A percentile compares a stretch with the other conserved stretches of the same genome.
Conservation (phyloP, 257 asterid genomes). For the Catharanthus roseus region DNA sequence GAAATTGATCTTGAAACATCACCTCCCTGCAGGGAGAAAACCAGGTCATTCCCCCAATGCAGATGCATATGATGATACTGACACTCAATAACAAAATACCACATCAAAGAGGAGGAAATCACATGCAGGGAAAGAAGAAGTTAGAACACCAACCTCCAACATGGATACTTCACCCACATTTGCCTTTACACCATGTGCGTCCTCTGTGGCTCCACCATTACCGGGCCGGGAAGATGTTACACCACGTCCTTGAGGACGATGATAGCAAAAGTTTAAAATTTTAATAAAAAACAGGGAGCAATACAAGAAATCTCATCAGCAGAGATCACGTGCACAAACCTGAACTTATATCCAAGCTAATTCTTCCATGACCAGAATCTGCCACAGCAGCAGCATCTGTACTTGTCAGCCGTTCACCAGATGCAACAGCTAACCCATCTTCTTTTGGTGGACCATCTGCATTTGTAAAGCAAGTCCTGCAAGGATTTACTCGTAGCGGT, state of each 20-base stretch:
- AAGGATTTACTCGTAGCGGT: constrained; percentile 34
- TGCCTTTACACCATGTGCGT: constrained; percentile 40
- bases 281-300: not conserved
- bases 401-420: constrained; percentile 43
- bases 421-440: constrained; percentile 33
- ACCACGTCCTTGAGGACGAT: constrained; percentile 40
- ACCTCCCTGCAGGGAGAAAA: constrained; percentile 42
- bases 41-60: not conserved
- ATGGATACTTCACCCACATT: constrained; percentile 37
- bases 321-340: constrained; percentile 17
- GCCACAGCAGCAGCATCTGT: constrained; percentile 33
- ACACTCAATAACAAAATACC: not conserved
- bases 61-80: constrained; percentile 9
- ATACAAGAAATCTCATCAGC: not conserved
- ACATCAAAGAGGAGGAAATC: not conserved
- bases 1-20: constrained; percentile 39
- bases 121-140: not conserved
- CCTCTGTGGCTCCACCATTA: constrained; percentile 48
- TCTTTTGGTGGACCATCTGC: constrained; percentile 44
- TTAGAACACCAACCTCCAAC: constrained; percentile 45
- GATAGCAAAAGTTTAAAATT: constrained; percentile 12
- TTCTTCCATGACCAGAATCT: constrained; percentile 38
- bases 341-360: constrained; percentile 24
- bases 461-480: constrained; percentile 38
- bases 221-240: constrained; percentile 36